phyloP scores from a whole-genome alignment of 139 green algal genomes.

The Chlorella sp. region DNA sequence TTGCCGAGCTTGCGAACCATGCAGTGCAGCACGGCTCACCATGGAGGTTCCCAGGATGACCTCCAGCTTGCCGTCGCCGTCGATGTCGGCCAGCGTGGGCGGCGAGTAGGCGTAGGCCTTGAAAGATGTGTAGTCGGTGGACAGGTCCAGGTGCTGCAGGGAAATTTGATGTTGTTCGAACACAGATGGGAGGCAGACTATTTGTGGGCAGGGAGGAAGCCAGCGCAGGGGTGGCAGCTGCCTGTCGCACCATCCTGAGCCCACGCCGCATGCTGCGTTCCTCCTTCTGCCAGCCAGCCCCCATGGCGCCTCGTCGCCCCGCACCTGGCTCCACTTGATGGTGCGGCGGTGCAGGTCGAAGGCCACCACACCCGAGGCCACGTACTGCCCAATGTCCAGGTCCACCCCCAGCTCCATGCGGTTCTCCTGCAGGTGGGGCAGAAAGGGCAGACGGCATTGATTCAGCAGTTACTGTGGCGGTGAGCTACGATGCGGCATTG shows the following conservation, averaged over 20 bases:
- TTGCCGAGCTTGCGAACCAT: no score
- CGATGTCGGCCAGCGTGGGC: slow-evolving; percentile 90
- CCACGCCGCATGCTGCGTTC: no score
- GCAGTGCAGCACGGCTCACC: slow-evolving; percentile 12
- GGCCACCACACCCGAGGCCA: slow-evolving; percentile 85
- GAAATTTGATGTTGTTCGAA: no score
- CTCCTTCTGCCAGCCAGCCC: no score
- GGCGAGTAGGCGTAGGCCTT: slow-evolving; percentile 82
- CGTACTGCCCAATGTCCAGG: slow-evolving; percentile 79
- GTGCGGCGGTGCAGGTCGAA: slow-evolving; percentile 80
- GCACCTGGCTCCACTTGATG: slow-evolving; percentile 79
- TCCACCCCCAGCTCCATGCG: slow-evolving; percentile 55
- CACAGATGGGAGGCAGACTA: not conserved
- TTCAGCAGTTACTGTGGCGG: no score
- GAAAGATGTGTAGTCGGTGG: slow-evolving; percentile 85
- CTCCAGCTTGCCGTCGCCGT: slow-evolving; percentile 90
- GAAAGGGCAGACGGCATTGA: no score
- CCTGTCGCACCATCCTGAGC: no score
- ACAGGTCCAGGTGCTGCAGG: slow-evolving; percentile 92
- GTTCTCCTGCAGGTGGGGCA: slow-evolving; percentile 45
- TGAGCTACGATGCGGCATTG: no score
- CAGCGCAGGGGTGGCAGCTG: no score
- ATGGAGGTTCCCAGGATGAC: slow-evolving; percentile 93
- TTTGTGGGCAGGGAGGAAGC: no score
- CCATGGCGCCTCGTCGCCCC: not conserved